Conservation (phyloP, 2,329 filamentous ascomycete genomes). For the Rutstroemia sydowiana region DNA sequence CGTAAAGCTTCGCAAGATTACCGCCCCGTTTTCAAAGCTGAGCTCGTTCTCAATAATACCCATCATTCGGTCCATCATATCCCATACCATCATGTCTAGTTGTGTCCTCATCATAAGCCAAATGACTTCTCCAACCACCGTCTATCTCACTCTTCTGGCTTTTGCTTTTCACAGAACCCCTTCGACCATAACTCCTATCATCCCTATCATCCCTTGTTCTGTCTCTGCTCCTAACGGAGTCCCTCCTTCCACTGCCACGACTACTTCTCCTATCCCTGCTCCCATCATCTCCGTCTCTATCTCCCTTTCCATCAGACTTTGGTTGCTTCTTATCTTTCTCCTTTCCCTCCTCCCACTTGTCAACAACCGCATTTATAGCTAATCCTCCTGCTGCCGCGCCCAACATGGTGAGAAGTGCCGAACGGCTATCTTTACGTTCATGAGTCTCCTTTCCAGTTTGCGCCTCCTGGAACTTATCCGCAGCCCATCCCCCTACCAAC, state of each 20-base stretch:
- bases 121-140: background rate
- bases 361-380: constrained; percentile 21
- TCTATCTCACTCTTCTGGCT: too few relatives aligned
- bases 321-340: constrained; percentile 11
- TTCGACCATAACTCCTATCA: too few relatives aligned
- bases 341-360: constrained; percentile 19
- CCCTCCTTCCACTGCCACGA: background rate
- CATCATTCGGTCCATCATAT: background rate
- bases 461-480: constrained; percentile 17
- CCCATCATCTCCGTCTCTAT: constrained; percentile 3
- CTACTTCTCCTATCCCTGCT: constrained; percentile 1
- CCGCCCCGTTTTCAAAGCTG: too few relatives aligned
- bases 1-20: too few relatives aligned
- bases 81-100: background rate
- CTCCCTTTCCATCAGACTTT: constrained; percentile 9
- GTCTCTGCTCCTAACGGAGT: constrained; percentile 1
- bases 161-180: too few relatives aligned
- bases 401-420: constrained; percentile 19
- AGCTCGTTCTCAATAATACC: background rate
- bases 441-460: constrained; percentile 13
- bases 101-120: background rate
- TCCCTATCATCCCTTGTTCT: background rate
- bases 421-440: constrained; percentile 10
- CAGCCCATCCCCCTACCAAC: constrained; percentile 23
- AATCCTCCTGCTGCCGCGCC: constrained; percentile 25